Base-by-base conservation (phyloP, 2,329 filamentous ascomycete genomes). In the Coniochaeta hoffmannii region DNA sequence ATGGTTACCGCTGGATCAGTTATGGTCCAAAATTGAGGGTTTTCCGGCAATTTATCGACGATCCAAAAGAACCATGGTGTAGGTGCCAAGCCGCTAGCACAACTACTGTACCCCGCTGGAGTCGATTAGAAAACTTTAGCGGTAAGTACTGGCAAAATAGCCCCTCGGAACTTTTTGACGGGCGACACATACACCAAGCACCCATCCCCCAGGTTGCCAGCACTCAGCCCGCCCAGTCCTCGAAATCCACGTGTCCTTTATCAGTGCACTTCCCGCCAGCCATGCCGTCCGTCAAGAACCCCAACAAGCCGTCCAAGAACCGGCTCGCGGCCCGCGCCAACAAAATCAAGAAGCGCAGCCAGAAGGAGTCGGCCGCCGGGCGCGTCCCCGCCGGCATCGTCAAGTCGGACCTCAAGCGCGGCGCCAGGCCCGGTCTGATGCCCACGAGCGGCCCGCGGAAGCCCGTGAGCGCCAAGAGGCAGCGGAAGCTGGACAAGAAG, bases 271-370 rank as follows among this genome's bases (percentile, higher is more conserved):
- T 26, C 30, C 32, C 4, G 14, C 26, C 54, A 64, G 19, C 36
- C 36, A 82, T 81, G 78, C 74, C 76, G 15, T 82, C 79, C 50
- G 75, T 81, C 62, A 78, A 78, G 60, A 84, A 82, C 70, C 80
- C 80, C 64, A 83, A 83, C 74, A 73, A 72, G 50, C 73, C 74
- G 10, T 82, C 78, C 54, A 76, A 76, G 64, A 81, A 81, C 73
- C 76, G 79, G 14, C 68, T 77, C 36, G 71, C 71, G 17, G 76
- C 77, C 34, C 71, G 73, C 58, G 71, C 73, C 19, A 71, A 76
- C 54, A 76, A 69, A 60, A 68, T 70, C 38, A 73, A 72, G 53
- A 77, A 78, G 60, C 64, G 68, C 50, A 66, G 69, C 57, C 73
- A 73, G 63, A 74, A 79, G 69, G 66, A 67, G 54, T 68, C 68